Conservation (phyloP, 805 yeast species). For the Myxozyma nipponensis region DNA sequence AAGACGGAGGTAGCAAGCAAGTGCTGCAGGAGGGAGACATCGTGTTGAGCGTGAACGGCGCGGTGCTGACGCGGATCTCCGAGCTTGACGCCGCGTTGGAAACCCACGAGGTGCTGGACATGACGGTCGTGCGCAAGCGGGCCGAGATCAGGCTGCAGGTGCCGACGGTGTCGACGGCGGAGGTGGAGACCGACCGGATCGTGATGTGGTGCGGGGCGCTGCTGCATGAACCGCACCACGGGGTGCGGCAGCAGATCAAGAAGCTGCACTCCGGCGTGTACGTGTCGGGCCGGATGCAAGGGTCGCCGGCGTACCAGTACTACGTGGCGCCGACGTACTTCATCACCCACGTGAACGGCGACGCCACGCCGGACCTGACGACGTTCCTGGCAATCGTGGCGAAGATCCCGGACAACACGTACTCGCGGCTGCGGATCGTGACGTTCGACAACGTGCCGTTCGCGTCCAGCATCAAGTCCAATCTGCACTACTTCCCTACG, state of each 20-base stretch:
- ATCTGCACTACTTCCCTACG: conserved; percentile 80
- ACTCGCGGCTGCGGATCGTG: conserved; percentile 74
- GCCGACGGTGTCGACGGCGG: conserved; percentile 58
- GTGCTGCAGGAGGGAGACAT: conserved; percentile 62
- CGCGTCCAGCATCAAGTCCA: conserved; percentile 80
- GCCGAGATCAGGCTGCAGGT: conserved; percentile 57
- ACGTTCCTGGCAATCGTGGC: conserved; percentile 65
- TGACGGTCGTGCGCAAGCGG: conserved; percentile 70
- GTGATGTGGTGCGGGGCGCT: conserved; percentile 82
- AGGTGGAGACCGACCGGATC: conserved; percentile 58
- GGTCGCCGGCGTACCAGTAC: conserved; percentile 84
- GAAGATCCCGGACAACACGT: conserved; percentile 70
- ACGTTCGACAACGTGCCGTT: conserved; percentile 83
- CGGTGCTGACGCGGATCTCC: conserved; percentile 59
- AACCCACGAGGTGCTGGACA: conserved; percentile 37
- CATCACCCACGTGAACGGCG: conserved; percentile 83
- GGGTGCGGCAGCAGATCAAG: conserved; percentile 79
- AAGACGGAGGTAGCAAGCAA: conserved; percentile 13
- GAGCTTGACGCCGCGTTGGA: conserved; percentile 56
- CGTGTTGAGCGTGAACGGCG: conserved; percentile 63
- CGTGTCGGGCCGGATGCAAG: conserved; percentile 66
- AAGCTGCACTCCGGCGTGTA: conserved; percentile 80
- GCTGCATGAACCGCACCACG: conserved; percentile 86
- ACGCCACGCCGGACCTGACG: conserved; percentile 64
- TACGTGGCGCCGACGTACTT: conserved; percentile 75